These are phyloP conservation scores for Calonectria hawksworthii DNA, from an alignment of 2,329 filamentous ascomycete genomes.

Conservation along the genomic window DNA sequence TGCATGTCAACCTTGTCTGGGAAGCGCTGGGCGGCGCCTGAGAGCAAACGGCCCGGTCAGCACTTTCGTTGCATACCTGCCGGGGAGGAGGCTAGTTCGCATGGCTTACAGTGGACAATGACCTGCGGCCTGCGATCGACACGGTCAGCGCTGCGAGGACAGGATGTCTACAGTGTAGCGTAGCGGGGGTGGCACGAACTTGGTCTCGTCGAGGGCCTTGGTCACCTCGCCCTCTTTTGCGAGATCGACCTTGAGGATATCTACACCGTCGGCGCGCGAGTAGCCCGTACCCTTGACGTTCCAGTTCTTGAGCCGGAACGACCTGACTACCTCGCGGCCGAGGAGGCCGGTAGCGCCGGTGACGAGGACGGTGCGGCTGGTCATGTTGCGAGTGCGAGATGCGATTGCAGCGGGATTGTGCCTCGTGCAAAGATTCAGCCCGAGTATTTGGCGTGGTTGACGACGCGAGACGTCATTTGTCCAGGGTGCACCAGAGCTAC, in stretches of 20 bases:
- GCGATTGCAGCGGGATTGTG: neutral
- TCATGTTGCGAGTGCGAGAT: conserved; percentile 30
- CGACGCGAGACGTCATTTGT: conserved; percentile 25
- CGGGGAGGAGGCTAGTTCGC: neutral
- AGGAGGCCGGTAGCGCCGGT: conserved; percentile 90
- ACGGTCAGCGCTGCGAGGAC: conserved; percentile 19
- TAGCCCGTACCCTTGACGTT: conserved; percentile 80
- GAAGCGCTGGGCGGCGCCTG: conserved; percentile 88
- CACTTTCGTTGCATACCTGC: conserved; percentile 4
- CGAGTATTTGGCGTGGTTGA: neutral
- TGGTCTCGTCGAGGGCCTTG: conserved; percentile 65
- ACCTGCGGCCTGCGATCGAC: conserved; percentile 72
- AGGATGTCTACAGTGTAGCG: no score
- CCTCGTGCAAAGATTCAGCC: neutral
- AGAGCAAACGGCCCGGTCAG: conserved; percentile 34
- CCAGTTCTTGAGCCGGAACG: conserved; percentile 76
- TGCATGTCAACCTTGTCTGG: conserved; percentile 88
- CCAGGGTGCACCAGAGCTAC: neutral
- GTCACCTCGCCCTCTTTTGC: conserved; percentile 61
- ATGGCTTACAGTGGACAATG: conserved; percentile 81
- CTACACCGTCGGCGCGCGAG: conserved; percentile 78
- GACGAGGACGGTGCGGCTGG: conserved; percentile 71
- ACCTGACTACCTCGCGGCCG: conserved; percentile 81
- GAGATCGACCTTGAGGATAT: conserved; percentile 73
- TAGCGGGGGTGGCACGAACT: conserved; percentile 55